Evolutionary conservation across 805 yeast genomes (phyloP).

Genomic region (Starmerella vitae): DNA sequence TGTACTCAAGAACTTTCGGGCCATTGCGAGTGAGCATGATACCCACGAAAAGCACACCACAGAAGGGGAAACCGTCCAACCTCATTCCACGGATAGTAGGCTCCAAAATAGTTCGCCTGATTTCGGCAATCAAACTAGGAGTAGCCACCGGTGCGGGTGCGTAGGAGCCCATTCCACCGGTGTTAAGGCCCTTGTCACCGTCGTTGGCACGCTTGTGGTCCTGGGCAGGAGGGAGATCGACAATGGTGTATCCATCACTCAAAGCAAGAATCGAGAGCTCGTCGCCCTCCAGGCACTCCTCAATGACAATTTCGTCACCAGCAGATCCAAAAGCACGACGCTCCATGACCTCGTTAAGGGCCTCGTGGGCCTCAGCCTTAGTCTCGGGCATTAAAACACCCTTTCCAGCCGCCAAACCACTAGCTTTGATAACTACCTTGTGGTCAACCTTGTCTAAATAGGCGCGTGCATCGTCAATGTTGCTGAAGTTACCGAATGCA

Average conservation of each 20-base stretch:
- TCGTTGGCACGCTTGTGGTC: conserved; percentile 94
- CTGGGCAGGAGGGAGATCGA: conserved; percentile 92
- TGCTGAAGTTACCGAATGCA: conserved; percentile 65
- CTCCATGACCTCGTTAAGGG: conserved; percentile 79
- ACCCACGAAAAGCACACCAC: conserved; percentile 91
- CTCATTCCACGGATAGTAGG: conserved; percentile 97
- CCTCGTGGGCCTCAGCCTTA: conserved; percentile 71
- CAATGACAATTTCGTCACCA: conserved; percentile 89
- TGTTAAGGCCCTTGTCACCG: conserved; percentile 85
- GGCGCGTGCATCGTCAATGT: conserved; percentile 58
- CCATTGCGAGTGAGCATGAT: conserved; percentile 77
- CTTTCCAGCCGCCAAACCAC: conserved; percentile 97
- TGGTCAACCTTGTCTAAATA: conserved; percentile 54
- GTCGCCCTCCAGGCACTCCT: conserved; percentile 92
- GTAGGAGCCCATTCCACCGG: conserved; percentile 99
- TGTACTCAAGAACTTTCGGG: conserved; percentile 92
- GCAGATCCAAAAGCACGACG: conserved; percentile 82
- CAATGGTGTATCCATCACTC: conserved; percentile 83
- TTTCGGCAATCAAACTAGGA: conserved; percentile 50
- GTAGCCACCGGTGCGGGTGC: conserved; percentile 97
- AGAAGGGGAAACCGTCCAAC: conserved; percentile 85
- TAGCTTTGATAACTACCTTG: conserved; percentile 86
- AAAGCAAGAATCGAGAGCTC: conserved; percentile 87
- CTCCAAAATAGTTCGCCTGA: conserved; percentile 61
- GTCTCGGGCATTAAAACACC: conserved; percentile 88